Evolutionary conservation across 805 yeast species (phyloP), one percentile per base, ranked within the genome.

Genomic region (Spathaspora sp.): DNA sequence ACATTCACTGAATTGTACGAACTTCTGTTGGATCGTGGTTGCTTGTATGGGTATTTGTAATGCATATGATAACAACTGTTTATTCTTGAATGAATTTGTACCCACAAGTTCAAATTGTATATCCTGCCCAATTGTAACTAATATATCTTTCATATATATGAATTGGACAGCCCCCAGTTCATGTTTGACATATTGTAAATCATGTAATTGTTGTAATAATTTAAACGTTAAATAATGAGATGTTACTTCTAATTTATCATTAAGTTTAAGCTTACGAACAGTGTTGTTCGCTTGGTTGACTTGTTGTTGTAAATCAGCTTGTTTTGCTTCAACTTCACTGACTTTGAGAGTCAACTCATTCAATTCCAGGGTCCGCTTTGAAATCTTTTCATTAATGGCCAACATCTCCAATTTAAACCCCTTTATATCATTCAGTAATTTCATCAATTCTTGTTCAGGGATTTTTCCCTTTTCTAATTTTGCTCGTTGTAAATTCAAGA

Each of bases 391-490:
- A n/a, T 14, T 17, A 12, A 51, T 7, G 14, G 17, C 26, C 9
- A 35, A 19, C 23, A 51, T 38, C 42, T 48, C 17, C n/a, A 16
- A 16, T 19, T 51, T 47, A 17, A 16, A 18, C 18, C 45, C 5
- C 19, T n/a, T 16, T 17, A 51, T 19, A 4, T 60, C 63, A 11
- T 50, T 42, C 17, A 60, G 59, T n/a, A 62, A 51, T 14, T 46
- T 42, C 20, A 51, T 40, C 44, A 59, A 57, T 23, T 53, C 56
- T 14, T 46, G 49, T 19, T 20, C 39, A 3, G 49, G 28, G 3
- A 47, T n/a, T 3, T 16, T 19, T 10, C 47, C 14, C 46, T 42
- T 8, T 35, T 40, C 42, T 14, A 28, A 38, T 28, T 44, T 49
- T 2, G 45, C 29, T n/a, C 23, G 14, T 12, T 45, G 45, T 10